Evolutionary conservation across 495 filamentous ascomycete genomes (phyloP).

Genomic region (Aspergillus biplanus): DNA sequence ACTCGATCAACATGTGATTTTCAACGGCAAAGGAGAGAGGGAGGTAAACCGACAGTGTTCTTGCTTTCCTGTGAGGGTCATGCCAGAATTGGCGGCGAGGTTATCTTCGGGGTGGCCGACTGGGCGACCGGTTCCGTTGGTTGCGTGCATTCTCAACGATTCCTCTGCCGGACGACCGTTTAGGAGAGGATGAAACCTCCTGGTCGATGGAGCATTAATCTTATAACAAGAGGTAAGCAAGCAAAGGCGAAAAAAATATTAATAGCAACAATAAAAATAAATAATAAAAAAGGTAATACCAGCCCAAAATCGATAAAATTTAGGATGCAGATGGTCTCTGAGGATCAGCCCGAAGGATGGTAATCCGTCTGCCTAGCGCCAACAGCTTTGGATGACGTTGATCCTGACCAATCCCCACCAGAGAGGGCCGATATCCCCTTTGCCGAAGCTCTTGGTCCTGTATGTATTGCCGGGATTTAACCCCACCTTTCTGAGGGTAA

Average conservation of each 20-base stretch:
- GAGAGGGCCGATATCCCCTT: neutral
- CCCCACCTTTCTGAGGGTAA: neutral
- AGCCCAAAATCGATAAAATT: slow-evolving; percentile 16
- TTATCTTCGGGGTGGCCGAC: neutral
- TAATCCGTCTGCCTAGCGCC: slow-evolving; percentile 34
- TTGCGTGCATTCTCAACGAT: slow-evolving; percentile 25
- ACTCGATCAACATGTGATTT: too few relatives aligned
- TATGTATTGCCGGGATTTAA: neutral
- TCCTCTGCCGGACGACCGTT: slow-evolving; percentile 2
- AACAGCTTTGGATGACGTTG: slow-evolving; percentile 26
- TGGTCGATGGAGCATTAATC: neutral
- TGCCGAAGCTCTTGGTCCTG: neutral
- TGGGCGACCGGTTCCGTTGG: slow-evolving; percentile 11
- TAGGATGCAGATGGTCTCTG: slow-evolving; percentile 12
- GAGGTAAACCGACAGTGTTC: slow-evolving; percentile 77
- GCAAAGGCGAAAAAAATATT: neutral
- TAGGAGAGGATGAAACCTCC: neutral
- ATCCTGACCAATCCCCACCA: slow-evolving; percentile 1
- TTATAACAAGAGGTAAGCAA: slow-evolving; percentile 15
- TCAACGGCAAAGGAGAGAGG: neutral
- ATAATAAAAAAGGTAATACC: slow-evolving; percentile 4
- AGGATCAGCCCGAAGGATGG: slow-evolving; percentile 17
- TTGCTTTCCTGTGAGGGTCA: slow-evolving; percentile 89
- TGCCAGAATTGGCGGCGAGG: slow-evolving; percentile 44
- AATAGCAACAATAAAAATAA: slow-evolving; percentile 2